These are phyloP conservation scores for Aleurites moluccanus DNA, from an alignment of 441 rosid genomes.

Conservation along the genomic window DNA sequence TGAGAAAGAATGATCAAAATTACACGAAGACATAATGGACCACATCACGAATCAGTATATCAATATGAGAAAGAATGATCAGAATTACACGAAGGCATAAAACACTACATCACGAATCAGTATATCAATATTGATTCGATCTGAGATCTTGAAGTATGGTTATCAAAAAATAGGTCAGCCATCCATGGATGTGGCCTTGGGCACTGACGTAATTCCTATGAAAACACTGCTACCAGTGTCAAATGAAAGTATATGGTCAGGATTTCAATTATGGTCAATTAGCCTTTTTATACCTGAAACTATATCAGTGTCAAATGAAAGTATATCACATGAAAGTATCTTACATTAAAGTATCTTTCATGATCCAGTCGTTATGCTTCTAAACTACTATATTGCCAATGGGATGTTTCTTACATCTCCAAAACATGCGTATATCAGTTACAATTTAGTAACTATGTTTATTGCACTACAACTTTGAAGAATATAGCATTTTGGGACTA, in stretches of 20 bases:
- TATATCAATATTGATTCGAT: too few relatives aligned
- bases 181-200: neutral
- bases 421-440: neutral
- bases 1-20: neutral
- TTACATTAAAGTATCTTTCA: neutral
- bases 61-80: too few relatives aligned
- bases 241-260: too few relatives aligned
- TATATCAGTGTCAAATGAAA: neutral
- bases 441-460: neutral
- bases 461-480: neutral
- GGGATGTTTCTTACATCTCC: neutral
- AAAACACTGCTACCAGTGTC: neutral
- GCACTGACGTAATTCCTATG: neutral
- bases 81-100: neutral
- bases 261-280: neutral
- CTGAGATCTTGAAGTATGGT: too few relatives aligned
- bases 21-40: neutral
- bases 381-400: neutral
- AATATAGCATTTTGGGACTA: neutral
- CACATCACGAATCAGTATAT: neutral
- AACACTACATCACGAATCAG: neutral
- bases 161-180: neutral
- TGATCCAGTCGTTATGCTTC: neutral
- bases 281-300: neutral
- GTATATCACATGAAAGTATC: neutral